Percentiles rank a stretch among this genome's conserved stretches.
Conservation (phyloP, 371 early-diverging fungal genomes). For the Mortierella sp. region DNA sequence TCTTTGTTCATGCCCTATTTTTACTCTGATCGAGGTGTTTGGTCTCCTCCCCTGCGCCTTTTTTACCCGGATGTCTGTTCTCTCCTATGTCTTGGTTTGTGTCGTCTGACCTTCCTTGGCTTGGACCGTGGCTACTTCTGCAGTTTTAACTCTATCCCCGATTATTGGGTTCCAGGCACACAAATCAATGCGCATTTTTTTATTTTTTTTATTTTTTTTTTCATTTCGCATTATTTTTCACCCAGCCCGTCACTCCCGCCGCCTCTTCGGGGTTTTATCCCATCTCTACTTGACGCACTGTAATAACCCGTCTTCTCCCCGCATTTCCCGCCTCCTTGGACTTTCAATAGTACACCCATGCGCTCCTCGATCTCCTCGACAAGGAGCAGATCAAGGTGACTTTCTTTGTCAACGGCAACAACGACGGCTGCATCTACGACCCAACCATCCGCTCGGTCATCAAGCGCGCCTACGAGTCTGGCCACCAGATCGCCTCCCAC, state of each 20-base stretch:
- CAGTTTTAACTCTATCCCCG: background rate
- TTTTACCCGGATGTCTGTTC: background rate
- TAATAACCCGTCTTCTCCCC: background rate
- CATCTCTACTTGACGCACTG: background rate
- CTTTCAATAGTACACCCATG: constrained; percentile 32
- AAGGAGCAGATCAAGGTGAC: constrained; percentile 55
- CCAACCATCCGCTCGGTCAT: constrained; percentile 34
- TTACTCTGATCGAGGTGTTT: background rate
- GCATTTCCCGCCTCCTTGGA: background rate
- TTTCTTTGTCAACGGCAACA: constrained; percentile 55
- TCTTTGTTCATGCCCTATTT: too few species aligned
- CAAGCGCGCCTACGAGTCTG: constrained; percentile 54
- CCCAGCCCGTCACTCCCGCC: too few species aligned
- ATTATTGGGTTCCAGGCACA: constrained; percentile 3
- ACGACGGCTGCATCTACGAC: constrained; percentile 49
- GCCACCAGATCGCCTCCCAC: constrained; percentile 60
- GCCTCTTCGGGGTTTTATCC: too few species aligned
- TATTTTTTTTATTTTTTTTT: too few species aligned
- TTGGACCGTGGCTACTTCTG: background rate
- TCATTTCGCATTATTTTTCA: background rate
- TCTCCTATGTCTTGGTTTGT: background rate
- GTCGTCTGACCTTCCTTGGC: background rate
- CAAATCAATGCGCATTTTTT: too few species aligned
- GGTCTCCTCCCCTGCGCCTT: background rate
- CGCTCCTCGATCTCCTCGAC: constrained; percentile 44